Evolutionary conservation across 2,329 filamentous ascomycete species (phyloP).

Genomic region (Drechslerella stenobrocha): DNA sequence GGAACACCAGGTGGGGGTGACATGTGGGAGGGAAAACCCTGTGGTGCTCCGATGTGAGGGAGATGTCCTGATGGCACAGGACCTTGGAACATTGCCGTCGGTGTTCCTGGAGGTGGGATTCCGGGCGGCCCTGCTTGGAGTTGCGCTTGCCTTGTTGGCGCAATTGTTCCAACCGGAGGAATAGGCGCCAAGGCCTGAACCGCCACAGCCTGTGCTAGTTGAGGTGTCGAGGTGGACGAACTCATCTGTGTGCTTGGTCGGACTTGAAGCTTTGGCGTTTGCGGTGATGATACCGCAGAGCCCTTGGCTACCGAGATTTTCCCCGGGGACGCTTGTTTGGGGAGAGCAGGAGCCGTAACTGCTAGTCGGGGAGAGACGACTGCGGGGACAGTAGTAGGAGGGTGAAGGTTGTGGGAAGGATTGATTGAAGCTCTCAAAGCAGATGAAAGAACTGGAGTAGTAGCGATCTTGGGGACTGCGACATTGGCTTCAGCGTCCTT

Average conservation of each 20-base stretch:
- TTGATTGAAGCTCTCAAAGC: conserved; percentile 56
- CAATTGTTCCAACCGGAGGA: conserved; percentile 61
- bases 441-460: conserved; percentile 63
- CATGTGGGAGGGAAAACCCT: conserved; percentile 66
- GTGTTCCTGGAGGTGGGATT: conserved; percentile 60
- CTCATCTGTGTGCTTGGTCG: conserved; percentile 59
- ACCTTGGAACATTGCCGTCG: conserved; percentile 63
- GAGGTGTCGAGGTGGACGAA: conserved; percentile 43
- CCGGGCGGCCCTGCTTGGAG: conserved; percentile 52
- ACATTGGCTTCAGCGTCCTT: conserved; percentile 62
- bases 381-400: conserved; percentile 58
- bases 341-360: conserved; percentile 75
- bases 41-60: conserved; percentile 62
- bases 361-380: conserved; percentile 74
- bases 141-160: conserved; percentile 55
- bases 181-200: conserved; percentile 50
- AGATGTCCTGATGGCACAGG: conserved; percentile 57
- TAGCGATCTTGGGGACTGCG: conserved; percentile 60
- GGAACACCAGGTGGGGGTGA: conserved; percentile 64
- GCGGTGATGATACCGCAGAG: conserved; percentile 52
- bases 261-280: conserved; percentile 69
- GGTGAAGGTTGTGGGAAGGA: conserved; percentile 61
- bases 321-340: conserved; percentile 76
- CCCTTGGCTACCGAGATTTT: conserved; percentile 66
- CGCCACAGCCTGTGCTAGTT: conserved; percentile 2